Evolutionary conservation across 2,329 filamentous ascomycete species (phyloP), one percentile per base, ranked within the genome.

Genomic region (Aspergillus latus): DNA sequence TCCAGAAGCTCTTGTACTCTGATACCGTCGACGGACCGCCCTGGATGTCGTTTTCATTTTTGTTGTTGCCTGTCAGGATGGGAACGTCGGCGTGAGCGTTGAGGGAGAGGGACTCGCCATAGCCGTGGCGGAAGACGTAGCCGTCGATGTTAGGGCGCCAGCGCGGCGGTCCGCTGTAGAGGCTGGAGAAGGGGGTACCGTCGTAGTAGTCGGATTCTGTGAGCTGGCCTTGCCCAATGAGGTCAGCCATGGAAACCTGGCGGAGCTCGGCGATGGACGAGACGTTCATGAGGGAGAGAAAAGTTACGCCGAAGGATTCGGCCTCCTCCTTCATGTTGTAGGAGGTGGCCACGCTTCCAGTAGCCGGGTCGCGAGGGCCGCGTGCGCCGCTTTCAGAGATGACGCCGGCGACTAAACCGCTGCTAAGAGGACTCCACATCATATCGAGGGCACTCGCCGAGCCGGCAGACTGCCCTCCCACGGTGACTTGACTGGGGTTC

Each of bases 221-320:
- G 9, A 55, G 49, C 5, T 48, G 58, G 42, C 59, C 64, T 6
- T 60, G 58, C 9, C 59, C 56, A n/a, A 76, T 70, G 4, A 81
- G 62, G 0, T 64, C 62, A 1, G 67, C 63, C 6, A 69, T 74
- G 3, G 75, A 64, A 26, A 78, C 60, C 10, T 71, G 58, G 5
- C 77, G 72, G 8, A 75, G 73, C 62, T 78, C 69, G 16, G 70
- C 68, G 42, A 80, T 63, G 4, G 69, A 73, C 34, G 66, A 67
- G 29, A 77, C 74, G 43, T 77, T 77, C 11, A 75, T 57, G 1
- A 72, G 54, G 3, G 61, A 54, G 4, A 80, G 66, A 62, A 76
- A 80, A 2, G 59, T 58, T 4, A 73, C 59, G 15, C 63, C 63
- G 21, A 59, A 43, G 4, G 53, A 36, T 48, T 62, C 60, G 8